Evolutionary conservation across 2,329 filamentous ascomycete genomes (phyloP).

Genomic region (Ophiocordyceps camponoti-leonardi): DNA sequence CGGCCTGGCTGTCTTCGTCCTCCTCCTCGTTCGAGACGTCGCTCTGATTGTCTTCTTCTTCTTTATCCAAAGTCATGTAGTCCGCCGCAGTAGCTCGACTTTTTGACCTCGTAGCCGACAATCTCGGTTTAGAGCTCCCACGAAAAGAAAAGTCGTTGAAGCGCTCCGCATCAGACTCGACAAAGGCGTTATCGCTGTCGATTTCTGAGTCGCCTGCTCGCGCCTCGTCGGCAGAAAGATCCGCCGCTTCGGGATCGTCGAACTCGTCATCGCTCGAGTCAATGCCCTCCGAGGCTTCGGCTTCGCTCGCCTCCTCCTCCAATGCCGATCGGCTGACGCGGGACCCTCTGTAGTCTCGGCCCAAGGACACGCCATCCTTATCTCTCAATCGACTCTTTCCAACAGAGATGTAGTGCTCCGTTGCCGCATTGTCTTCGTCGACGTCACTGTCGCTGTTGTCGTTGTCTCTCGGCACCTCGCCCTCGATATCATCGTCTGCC

Average conservation of each 20-base stretch:
- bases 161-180: conserved; percentile 66
- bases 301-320: conserved; percentile 36
- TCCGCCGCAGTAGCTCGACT: conserved; percentile 35
- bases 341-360: conserved; percentile 65
- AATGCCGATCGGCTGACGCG: conserved; percentile 55
- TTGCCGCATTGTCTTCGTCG: conserved; percentile 39
- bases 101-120: conserved; percentile 12
- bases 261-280: conserved; percentile 27
- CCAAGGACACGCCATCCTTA: conserved; percentile 49
- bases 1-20: conserved; percentile 14
- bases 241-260: conserved; percentile 37
- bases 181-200: conserved; percentile 54
- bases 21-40: conserved; percentile 15
- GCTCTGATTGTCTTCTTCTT: conserved; percentile 15
- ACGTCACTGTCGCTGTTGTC: conserved; percentile 31
- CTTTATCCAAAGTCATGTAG: conserved; percentile 33
- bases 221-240: conserved; percentile 33
- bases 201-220: conserved; percentile 42
- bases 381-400: conserved; percentile 74
- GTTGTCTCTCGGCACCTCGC: conserved; percentile 38
- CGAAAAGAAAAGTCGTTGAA: conserved; percentile 57
- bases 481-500: conserved; percentile 68
- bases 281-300: conserved; percentile 31
- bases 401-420: conserved; percentile 75
- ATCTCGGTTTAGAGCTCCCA: conserved; percentile 26